Evolutionary conservation across 2,329 filamentous ascomycete species (phyloP).

Genomic region (Colletotrichum filicis): DNA sequence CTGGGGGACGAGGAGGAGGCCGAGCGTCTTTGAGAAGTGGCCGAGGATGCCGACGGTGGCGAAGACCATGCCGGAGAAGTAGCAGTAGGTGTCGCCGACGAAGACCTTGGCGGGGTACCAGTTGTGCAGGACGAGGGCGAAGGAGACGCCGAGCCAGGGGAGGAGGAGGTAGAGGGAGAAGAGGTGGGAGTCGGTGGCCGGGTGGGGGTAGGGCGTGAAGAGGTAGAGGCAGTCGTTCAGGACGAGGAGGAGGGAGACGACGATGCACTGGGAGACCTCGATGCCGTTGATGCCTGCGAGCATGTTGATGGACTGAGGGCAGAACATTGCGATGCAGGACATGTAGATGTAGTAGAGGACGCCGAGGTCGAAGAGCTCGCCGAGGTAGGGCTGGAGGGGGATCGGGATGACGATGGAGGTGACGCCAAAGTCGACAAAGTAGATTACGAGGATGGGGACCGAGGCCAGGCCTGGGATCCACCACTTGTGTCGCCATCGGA

Average conservation of each 20-base stretch:
- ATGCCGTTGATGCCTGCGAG: constrained; percentile 99
- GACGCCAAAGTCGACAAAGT: constrained; percentile 98
- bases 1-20: constrained; percentile 91
- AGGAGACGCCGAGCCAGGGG: constrained; percentile 92
- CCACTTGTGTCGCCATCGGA: constrained; percentile 98
- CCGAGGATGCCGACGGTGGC: constrained; percentile 96
- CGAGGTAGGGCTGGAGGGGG: constrained; percentile 85
- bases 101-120: constrained; percentile 97
- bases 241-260: constrained; percentile 85
- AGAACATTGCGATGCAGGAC: constrained; percentile 96
- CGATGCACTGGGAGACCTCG: constrained; percentile 92
- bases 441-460: constrained; percentile 93
- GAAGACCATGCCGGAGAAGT: constrained; percentile 99
- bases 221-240: constrained; percentile 93
- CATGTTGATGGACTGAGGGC: constrained; percentile 99
- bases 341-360: constrained; percentile 95
- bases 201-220: constrained; percentile 84
- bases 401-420: constrained; percentile 94
- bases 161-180: constrained; percentile 96
- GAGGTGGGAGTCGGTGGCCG: constrained; percentile 93
- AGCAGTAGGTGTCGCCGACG: constrained; percentile 98
- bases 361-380: constrained; percentile 85
- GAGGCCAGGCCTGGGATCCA: constrained; percentile 95
- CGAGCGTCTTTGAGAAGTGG: constrained; percentile 96
- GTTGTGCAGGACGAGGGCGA: constrained; percentile 89